Evolutionary conservation across 2,329 filamentous ascomycete genomes (phyloP), one percentile per base, ranked within the genome.

Genomic region (Xylaria sp.): DNA sequence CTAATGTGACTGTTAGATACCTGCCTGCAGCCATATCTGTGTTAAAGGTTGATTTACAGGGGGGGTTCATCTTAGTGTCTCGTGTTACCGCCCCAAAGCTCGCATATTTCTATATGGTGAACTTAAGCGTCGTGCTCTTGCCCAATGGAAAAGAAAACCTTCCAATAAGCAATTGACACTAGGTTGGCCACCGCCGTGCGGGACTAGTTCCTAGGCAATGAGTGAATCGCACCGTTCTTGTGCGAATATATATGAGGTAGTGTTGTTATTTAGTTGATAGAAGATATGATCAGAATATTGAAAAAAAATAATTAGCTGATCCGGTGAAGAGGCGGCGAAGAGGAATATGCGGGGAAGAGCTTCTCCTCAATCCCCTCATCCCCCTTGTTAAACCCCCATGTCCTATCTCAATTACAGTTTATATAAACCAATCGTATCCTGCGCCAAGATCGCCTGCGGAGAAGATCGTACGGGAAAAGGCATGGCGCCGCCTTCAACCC

Each of bases 301-400:
- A 36, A 42, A 38, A 57, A 51, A 54, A 36, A 54, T 44, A 54
- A 44, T 15, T 20, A 44, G 10, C 5, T 54, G 10, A 10, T 17
- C n/a, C 15, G 23, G 38, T 36, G 38, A 57, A 61, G 20, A 42
- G 40, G 17, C 56, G 38, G 26, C 13, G 23, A 38, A 23, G 15
- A 53, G 3, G 51, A 4, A 20, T 46, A 58, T 66, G 67, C 63
- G 67, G 67, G 57, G 67, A 59, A 63, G 57, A 70, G 60, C 67
- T 70, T 70, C 67, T 69, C 67, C 67, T 67, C 67, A 69, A 20
- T 44, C 48, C 40, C 31, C 26, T 56, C 33, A 57, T 54, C 28
- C 11, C 66, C 48, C 54, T 28, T 54, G 56, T 36, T 6, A n/a
- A 13, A 33, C n/a, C 49, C 38, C 49, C 57, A 26, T 46, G 63